Evolutionary conservation across 2,329 filamentous ascomycete genomes (phyloP).

Genomic region (Diaporthe sp.): DNA sequence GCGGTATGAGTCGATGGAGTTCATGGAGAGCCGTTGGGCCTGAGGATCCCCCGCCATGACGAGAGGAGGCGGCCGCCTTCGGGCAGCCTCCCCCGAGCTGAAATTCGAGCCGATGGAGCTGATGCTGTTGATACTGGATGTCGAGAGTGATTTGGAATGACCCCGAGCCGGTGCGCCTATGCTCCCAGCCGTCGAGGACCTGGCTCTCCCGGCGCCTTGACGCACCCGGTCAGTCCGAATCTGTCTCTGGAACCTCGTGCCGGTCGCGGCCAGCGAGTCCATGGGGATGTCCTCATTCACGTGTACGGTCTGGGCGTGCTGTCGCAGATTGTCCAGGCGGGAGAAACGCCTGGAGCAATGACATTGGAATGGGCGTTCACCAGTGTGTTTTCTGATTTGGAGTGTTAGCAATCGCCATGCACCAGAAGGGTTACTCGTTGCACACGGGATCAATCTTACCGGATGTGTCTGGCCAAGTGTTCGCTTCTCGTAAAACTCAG

Average conservation of each 20-base stretch:
- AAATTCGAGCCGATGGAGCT: slow-evolving; percentile 74
- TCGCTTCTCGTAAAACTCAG: slow-evolving; percentile 96
- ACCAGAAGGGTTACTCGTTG: not conserved
- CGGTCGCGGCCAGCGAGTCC: slow-evolving; percentile 91
- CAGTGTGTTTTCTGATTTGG: slow-evolving; percentile 87
- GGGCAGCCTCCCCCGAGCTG: slow-evolving; percentile 71
- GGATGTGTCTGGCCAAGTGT: slow-evolving; percentile 92
- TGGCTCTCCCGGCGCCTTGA: slow-evolving; percentile 76
- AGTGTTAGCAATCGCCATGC: not conserved
- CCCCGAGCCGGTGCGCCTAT: slow-evolving; percentile 77
- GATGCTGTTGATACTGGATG: slow-evolving; percentile 85
- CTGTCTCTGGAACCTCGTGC: slow-evolving; percentile 91
- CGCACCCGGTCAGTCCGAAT: slow-evolving; percentile 88
- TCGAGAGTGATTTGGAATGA: slow-evolving; percentile 86
- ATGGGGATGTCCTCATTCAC: slow-evolving; percentile 96
- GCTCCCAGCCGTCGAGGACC: slow-evolving; percentile 82
- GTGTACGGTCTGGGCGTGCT: slow-evolving; percentile 97
- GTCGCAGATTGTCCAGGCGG: slow-evolving; percentile 90
- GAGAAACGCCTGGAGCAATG: slow-evolving; percentile 95
- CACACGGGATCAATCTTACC: slow-evolving; percentile 60
- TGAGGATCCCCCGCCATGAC: slow-evolving; percentile 85
- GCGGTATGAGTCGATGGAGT: slow-evolving; percentile 76
- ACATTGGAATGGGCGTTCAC: slow-evolving; percentile 95
- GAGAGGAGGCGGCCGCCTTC: slow-evolving; percentile 81
- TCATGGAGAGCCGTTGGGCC: slow-evolving; percentile 67